A percentile compares a stretch with the other conserved stretches of the same genome.
Conservation (phyloP, 495 filamentous ascomycete species). For the Amniculicola lignicola region DNA sequence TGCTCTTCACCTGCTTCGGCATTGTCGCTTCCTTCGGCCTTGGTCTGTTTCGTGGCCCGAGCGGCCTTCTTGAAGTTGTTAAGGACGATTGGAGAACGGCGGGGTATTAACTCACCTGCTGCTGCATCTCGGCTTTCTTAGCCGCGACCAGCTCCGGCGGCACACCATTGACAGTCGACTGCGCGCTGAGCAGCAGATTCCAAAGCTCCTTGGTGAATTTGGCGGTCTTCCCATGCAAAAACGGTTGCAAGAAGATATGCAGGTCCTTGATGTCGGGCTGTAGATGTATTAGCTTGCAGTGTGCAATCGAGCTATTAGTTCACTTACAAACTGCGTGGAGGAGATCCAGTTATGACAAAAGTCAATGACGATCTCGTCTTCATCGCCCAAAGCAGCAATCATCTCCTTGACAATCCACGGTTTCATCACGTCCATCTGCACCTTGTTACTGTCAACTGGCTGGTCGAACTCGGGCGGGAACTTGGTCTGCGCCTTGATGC, state of each 20-base stretch:
- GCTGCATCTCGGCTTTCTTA: constrained; percentile 89
- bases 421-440: constrained; percentile 96
- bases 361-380: constrained; percentile 94
- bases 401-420: constrained; percentile 95
- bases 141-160: constrained; percentile 92
- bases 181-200: constrained; percentile 85
- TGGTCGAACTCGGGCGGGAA: constrained; percentile 90
- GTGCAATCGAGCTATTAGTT: no score
- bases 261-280: constrained; percentile 94
- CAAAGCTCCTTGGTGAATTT: constrained; percentile 93
- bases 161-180: constrained; percentile 82
- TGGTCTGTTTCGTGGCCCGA: no score
- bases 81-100: no score
- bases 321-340: no score
- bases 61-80: no score
- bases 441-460: constrained; percentile 96
- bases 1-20: no score
- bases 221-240: constrained; percentile 75
- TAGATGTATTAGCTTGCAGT: no score
- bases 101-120: no score
- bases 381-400: constrained; percentile 77
- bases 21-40: no score
- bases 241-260: constrained; percentile 90
- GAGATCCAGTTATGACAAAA: constrained; percentile 85
- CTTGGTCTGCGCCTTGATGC: constrained; percentile 83